Conservation (phyloP, 2,329 filamentous ascomycete genomes). For the Tolypocladium album region DNA sequence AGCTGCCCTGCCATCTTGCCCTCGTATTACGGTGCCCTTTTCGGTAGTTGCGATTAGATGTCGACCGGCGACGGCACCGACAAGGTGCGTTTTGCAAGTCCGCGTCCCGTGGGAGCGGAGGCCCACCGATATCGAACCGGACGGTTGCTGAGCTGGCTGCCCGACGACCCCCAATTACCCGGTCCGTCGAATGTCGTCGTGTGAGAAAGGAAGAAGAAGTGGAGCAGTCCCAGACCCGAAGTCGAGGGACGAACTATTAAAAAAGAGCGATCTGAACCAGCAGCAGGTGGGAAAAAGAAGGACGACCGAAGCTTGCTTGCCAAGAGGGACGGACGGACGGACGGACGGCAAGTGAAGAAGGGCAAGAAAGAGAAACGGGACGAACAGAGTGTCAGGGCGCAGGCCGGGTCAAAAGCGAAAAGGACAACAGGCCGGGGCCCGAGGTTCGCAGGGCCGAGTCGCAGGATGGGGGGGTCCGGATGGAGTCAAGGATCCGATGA, state of each 20-base stretch:
- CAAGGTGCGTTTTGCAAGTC: background rate
- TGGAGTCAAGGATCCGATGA: background rate
- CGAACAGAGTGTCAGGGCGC: background rate
- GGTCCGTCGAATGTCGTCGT: background rate
- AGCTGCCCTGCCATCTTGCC: constrained; percentile 28
- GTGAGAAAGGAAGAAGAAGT: constrained; percentile 2
- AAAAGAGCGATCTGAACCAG: constrained; percentile 47
- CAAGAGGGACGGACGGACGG: background rate
- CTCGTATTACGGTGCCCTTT: background rate
- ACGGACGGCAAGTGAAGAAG: background rate
- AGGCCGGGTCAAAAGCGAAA: background rate
- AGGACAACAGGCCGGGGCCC: background rate
- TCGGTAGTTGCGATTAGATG: constrained; percentile 9
- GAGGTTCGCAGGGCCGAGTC: background rate
- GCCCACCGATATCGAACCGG: background rate
- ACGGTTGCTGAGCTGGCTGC: background rate
- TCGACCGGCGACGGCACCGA: constrained; percentile 42
- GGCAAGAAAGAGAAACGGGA: background rate
- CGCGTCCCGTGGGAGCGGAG: background rate
- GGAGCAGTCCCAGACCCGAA: background rate
- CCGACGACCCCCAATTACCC: background rate
- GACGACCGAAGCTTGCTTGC: constrained; percentile 4
- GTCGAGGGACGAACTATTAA: background rate
- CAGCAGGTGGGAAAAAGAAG: constrained; percentile 24
- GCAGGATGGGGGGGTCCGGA: background rate